A percentile compares a stretch with the other conserved stretches of the same genome.
Conservation (phyloP, 208 protist species). For the Leptomonas seymouri region DNA sequence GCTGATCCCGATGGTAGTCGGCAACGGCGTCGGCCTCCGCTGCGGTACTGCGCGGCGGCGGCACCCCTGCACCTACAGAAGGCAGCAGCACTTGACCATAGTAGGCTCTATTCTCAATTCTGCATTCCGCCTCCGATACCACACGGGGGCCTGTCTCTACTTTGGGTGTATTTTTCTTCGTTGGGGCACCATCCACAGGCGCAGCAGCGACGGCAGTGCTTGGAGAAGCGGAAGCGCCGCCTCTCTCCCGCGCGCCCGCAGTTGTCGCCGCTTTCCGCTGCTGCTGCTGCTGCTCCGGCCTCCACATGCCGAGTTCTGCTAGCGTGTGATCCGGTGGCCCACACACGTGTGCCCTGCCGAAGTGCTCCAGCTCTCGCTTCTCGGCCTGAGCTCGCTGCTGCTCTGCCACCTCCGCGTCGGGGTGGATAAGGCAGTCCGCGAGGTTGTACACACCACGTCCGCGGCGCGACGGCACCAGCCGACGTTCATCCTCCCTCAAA, state of each 20-base stretch:
- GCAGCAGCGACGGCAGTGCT: neutral
- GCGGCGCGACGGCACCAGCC: constrained; percentile 14
- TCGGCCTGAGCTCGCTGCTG: constrained; percentile 20
- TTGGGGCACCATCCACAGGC: neutral
- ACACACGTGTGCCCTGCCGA: constrained; percentile 52
- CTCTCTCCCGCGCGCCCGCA: neutral
- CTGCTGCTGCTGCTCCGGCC: constrained; percentile 5
- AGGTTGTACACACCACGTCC: constrained; percentile 39
- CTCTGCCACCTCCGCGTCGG: constrained; percentile 23
- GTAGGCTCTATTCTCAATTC: constrained; percentile 5
- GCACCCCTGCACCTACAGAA: constrained; percentile 5
- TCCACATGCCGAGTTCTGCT: constrained; percentile 60
- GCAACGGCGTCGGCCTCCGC: constrained; percentile 24
- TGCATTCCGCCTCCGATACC: constrained; percentile 2
- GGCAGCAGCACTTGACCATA: constrained; percentile 15
- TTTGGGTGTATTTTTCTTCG: neutral
- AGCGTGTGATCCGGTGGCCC: constrained; percentile 54
- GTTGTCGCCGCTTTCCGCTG: neutral
- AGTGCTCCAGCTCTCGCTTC: constrained; percentile 12
- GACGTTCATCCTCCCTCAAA: constrained; percentile 13
- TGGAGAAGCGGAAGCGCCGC: neutral
- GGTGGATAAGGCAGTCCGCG: constrained; percentile 30
- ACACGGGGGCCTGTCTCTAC: neutral
- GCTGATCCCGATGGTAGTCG: constrained; percentile 27
- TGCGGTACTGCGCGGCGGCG: constrained; percentile 12